Evolutionary conservation across 2,329 filamentous ascomycete species (phyloP).

Genomic region (Sporothrix humicola): DNA sequence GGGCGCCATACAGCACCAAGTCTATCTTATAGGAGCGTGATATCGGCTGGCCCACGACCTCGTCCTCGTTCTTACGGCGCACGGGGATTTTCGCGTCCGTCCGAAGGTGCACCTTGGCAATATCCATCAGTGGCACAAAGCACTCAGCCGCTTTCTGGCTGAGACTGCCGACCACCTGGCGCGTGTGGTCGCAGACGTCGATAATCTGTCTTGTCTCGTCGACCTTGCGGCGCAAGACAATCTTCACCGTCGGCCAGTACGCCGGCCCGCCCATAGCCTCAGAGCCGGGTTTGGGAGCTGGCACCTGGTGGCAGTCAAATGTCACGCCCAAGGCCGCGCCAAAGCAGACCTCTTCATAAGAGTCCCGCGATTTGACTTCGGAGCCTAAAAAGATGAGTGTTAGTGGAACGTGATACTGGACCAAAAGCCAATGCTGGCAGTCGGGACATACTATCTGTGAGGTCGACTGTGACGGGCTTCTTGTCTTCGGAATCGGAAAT

Average conservation of each 20-base stretch:
- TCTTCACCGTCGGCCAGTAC: constrained; percentile 76
- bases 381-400: constrained; percentile 40
- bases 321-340: constrained; percentile 73
- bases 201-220: constrained; percentile 66
- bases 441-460: constrained; percentile 56
- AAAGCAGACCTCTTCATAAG: constrained; percentile 75
- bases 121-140: constrained; percentile 76
- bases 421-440: not conserved
- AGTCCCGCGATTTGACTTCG: constrained; percentile 48
- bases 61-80: constrained; percentile 66
- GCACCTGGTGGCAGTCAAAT: constrained; percentile 71
- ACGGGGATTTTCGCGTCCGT: constrained; percentile 73
- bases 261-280: constrained; percentile 62
- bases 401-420: not conserved
- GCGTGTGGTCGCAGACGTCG: constrained; percentile 73
- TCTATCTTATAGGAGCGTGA: constrained; percentile 69
- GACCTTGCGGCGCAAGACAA: constrained; percentile 67
- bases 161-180: constrained; percentile 75
- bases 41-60: constrained; percentile 66
- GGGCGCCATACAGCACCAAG: constrained; percentile 79
- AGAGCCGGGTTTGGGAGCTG: constrained; percentile 68
- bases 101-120: constrained; percentile 65
- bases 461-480: constrained; percentile 58
- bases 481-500: constrained; percentile 14
- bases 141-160: constrained; percentile 70